A percentile compares a stretch with the other conserved stretches of the same genome.
phyloP scores from a whole-genome alignment of 768 basidiomycete genomes.

The Pholiota conissans region DNA sequence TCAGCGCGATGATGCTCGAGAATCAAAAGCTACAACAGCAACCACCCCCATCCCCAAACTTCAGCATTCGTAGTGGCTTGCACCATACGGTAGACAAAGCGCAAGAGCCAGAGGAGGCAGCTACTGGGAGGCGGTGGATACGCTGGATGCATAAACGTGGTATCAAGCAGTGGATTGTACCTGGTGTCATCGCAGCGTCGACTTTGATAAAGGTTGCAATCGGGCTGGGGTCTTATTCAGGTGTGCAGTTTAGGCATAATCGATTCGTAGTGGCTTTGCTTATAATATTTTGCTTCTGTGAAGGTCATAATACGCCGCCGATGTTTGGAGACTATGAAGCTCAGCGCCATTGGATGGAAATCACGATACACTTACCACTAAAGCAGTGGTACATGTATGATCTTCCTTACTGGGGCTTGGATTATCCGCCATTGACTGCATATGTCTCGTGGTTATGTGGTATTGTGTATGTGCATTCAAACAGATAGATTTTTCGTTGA shows the following conservation, averaged over 20 bases:
- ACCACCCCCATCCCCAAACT: slow-evolving; percentile 11
- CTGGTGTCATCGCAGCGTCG: slow-evolving; percentile 51
- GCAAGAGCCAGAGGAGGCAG: slow-evolving; percentile 25
- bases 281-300: not conserved
- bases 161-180: slow-evolving; percentile 60
- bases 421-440: slow-evolving; percentile 93
- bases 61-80: slow-evolving; percentile 10
- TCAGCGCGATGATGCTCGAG: slow-evolving; percentile 41
- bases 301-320: slow-evolving; percentile 72
- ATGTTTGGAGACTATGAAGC: slow-evolving; percentile 95
- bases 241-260: slow-evolving; percentile 40
- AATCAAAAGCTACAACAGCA: slow-evolving; percentile 29
- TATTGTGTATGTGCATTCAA: slow-evolving; percentile 50
- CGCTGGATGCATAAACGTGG: slow-evolving; percentile 79
- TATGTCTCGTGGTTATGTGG: slow-evolving; percentile 88
- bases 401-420: slow-evolving; percentile 89
- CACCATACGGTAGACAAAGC: slow-evolving; percentile 14
- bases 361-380: slow-evolving; percentile 76
- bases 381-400: slow-evolving; percentile 88
- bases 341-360: slow-evolving; percentile 94
- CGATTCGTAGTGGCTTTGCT: not conserved
- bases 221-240: slow-evolving; percentile 81
- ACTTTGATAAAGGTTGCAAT: slow-evolving; percentile 66
- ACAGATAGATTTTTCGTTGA: not conserved
- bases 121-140: slow-evolving; percentile 63